Evolutionary conservation across 331 rosid species (phyloP), one percentile per base, ranked within the genome.

Genomic region (Prunus yedoensis): DNA sequence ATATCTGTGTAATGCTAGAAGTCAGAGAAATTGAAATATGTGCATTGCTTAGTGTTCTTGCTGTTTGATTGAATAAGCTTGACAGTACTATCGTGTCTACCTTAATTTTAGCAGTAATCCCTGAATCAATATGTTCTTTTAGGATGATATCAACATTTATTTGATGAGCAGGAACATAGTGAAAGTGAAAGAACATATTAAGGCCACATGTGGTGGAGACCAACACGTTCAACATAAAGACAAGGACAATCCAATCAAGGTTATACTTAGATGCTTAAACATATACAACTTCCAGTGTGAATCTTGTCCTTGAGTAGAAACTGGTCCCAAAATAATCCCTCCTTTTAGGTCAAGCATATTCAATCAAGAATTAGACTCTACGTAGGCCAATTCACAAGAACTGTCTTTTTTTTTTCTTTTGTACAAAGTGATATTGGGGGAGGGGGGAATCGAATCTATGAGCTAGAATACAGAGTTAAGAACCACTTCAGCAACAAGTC

Each of bases 281-380:
- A 70, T 53, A 1, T 25, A 23, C 25, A 46, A 0, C 27, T 13
- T 16, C 57, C 15, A 49, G 52, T 15, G 5, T 8, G 46, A 30
- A 12, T 69, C 27, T 69, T 51, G 30, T 52, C 74, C 49, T 30
- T 3, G 3, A 7, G 28, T 30, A 25, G 3, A 10, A 11, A n/a
- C 23, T 53, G 75, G 52, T 71, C 65, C 65, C 75, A 1, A 54
- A 7, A 32, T 71, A 35, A 35, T 32, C 75, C 52, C 62, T 51
- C 11, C 20, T 35, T 13, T 35, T 35, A 53, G 38, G 21, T 15
- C 75, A 54, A 71, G 75, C 20, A 71, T 2, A 53, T 71, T 32
- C 51, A 32, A 30, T 35, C 51, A 32, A 52, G 62, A 52, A 12
- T 32, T 71, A 35, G 4, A 71, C 54, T 58, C 1, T 71, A 32